Evolutionary conservation across 805 yeast species (phyloP).

Genomic region (Blastobotrys americana): DNA sequence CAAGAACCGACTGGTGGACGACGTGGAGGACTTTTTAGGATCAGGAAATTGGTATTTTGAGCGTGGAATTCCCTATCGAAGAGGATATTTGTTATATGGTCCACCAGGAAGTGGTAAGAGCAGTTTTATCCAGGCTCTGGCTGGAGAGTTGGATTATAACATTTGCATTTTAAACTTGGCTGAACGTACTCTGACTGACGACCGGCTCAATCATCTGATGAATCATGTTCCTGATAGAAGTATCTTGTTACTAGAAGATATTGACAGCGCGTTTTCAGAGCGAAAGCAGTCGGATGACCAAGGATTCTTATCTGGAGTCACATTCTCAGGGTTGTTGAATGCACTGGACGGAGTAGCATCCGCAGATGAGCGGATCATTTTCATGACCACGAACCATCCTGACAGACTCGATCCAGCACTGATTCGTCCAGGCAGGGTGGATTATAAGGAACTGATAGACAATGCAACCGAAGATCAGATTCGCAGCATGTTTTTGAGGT

Average conservation of each 20-base stretch:
- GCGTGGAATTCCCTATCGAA: constrained; percentile 94
- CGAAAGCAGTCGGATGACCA: constrained; percentile 69
- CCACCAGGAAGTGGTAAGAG: constrained; percentile 99
- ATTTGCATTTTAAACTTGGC: constrained; percentile 88
- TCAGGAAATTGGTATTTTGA: constrained; percentile 90
- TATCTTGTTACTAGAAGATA: constrained; percentile 78
- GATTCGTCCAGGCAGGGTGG: constrained; percentile 91
- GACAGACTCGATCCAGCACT: constrained; percentile 89
- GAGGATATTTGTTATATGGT: constrained; percentile 90
- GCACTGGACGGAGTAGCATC: constrained; percentile 97
- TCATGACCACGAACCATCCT: constrained; percentile 98
- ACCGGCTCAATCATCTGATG: constrained; percentile 88
- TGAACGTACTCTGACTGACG: constrained; percentile 89
- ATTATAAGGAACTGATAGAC: constrained; percentile 70
- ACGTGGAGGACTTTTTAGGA: constrained; percentile 69
- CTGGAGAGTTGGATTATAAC: constrained; percentile 92
- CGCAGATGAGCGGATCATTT: constrained; percentile 91
- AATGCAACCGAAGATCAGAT: constrained; percentile 85
- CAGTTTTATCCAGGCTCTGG: constrained; percentile 90
- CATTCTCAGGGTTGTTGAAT: constrained; percentile 88
- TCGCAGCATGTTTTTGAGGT: constrained; percentile 74
- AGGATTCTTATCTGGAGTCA: constrained; percentile 82
- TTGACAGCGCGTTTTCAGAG: constrained; percentile 90
- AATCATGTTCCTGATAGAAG: constrained; percentile 91
- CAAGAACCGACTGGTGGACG: constrained; percentile 55